Percentiles rank a stretch among this genome's conserved stretches.
These are phyloP conservation scores for Gloeostereum incarnatum DNA, from an alignment of 768 basidiomycete genomes.

Conservation along the genomic window DNA sequence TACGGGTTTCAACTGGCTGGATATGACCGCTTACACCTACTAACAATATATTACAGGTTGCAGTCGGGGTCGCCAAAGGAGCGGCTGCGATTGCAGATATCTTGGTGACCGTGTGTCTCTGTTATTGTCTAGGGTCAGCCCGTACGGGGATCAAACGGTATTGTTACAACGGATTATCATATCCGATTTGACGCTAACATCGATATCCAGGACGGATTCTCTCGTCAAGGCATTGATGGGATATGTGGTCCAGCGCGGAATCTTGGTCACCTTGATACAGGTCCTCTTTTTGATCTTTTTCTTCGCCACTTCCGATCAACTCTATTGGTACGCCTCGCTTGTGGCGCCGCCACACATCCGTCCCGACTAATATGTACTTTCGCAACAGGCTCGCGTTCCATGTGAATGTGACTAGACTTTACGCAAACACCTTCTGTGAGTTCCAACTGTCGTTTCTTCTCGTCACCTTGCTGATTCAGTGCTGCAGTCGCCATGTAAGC, in stretches of 20 bases:
- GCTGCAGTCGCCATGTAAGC: not conserved
- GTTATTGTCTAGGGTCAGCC: too few species aligned
- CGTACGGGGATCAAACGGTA: too few species aligned
- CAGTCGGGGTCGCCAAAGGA: too few species aligned
- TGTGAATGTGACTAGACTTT: slow-evolving; percentile 37
- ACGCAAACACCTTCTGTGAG: slow-evolving; percentile 42
- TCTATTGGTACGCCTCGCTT: slow-evolving; percentile 24
- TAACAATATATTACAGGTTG: too few species aligned
- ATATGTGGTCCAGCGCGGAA: slow-evolving; percentile 10
- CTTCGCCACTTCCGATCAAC: slow-evolving; percentile 13
- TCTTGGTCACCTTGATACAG: slow-evolving; percentile 18
- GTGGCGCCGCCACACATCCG: not conserved
- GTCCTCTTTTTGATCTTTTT: slow-evolving; percentile 26
- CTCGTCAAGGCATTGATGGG: slow-evolving; percentile 8
- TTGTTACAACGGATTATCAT: too few species aligned
- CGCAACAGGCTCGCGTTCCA: slow-evolving; percentile 34
- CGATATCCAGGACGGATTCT: slow-evolving; percentile 6
- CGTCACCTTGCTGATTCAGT: not conserved
- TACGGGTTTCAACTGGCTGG: too few species aligned
- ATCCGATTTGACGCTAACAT: too few species aligned
- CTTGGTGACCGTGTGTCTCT: too few species aligned
- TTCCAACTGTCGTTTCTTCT: slow-evolving; percentile 3
- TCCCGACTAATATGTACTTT: not conserved
- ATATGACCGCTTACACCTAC: too few species aligned
- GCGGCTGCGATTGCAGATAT: too few species aligned